Conservation (phyloP, 2,329 filamentous ascomycete genomes). For the Polytolypa hystricis region DNA sequence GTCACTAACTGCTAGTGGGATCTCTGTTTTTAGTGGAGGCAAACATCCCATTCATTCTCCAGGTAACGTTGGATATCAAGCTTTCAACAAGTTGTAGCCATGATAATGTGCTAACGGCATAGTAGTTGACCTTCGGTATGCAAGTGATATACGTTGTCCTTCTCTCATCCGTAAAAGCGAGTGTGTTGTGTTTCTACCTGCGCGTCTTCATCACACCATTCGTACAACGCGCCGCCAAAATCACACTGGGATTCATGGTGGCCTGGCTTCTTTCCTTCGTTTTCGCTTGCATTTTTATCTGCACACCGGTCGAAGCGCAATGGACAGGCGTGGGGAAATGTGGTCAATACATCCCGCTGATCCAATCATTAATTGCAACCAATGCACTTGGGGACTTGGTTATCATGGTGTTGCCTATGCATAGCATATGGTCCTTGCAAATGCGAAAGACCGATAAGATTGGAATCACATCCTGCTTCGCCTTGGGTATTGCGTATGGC, state of each 20-base stretch:
- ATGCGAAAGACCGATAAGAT: conserved; percentile 1
- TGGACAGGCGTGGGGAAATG: not conserved
- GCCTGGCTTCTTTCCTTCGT: not conserved
- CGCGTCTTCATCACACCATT: not conserved
- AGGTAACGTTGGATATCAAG: not conserved
- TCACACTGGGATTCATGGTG: not conserved
- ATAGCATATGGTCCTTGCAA: not conserved
- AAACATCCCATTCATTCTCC: not conserved
- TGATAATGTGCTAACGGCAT: not conserved
- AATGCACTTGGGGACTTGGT: not conserved
- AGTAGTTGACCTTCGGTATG: not conserved
- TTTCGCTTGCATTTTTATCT: not conserved
- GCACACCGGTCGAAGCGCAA: not conserved
- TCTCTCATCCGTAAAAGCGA: not conserved
- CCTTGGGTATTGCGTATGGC: not conserved
- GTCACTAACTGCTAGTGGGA: not conserved
- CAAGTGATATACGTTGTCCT: not conserved
- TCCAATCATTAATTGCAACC: not conserved
- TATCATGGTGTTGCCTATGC: not conserved
- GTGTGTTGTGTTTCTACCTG: not conserved
- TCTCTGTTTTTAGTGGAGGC: not conserved
- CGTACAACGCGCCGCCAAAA: not conserved
- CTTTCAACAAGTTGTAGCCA: not conserved
- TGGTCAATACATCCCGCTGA: not conserved
- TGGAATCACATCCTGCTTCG: not conserved